A percentile compares a stretch with the other conserved stretches of the same genome.
Conservation (phyloP, 2,329 filamentous ascomycete genomes). For the Aspergillus phoenicis region DNA sequence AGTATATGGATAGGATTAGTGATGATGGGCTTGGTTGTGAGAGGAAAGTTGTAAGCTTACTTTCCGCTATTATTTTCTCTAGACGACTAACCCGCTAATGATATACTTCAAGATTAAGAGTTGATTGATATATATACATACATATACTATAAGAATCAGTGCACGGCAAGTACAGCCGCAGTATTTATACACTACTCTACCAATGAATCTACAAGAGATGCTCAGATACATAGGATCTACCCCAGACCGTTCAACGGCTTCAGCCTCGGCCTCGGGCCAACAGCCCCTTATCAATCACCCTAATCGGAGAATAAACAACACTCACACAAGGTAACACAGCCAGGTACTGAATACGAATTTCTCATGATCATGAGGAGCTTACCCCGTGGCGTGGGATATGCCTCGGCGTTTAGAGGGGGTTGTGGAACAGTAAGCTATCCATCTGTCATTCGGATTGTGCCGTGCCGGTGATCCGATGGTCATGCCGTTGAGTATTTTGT, state of each 20-base stretch:
- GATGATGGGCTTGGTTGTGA: neutral
- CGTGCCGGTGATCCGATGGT: neutral
- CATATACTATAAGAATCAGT: too few relatives aligned
- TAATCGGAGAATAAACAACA: conserved; percentile 1
- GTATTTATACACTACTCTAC: too few relatives aligned
- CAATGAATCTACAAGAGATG: neutral
- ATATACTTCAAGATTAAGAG: too few relatives aligned
- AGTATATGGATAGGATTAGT: neutral
- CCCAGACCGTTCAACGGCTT: too few relatives aligned
- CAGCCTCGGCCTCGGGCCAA: too few relatives aligned
- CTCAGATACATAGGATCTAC: neutral
- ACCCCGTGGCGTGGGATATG: neutral
- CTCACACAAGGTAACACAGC: neutral
- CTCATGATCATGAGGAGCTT: neutral
- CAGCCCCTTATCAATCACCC: neutral
- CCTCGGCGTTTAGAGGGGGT: neutral
- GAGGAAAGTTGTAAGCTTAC: neutral
- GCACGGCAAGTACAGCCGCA: too few relatives aligned
- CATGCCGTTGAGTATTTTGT: neutral
- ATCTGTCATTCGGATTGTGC: too few relatives aligned
- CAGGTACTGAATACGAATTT: neutral
- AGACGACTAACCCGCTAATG: too few relatives aligned
- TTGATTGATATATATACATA: too few relatives aligned
- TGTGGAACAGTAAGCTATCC: neutral
- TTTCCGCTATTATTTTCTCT: neutral